These are phyloP conservation scores for Echinochloa phyllopogon DNA, from an alignment of 176 grass and related monocot genomes.

Conservation along the genomic window DNA sequence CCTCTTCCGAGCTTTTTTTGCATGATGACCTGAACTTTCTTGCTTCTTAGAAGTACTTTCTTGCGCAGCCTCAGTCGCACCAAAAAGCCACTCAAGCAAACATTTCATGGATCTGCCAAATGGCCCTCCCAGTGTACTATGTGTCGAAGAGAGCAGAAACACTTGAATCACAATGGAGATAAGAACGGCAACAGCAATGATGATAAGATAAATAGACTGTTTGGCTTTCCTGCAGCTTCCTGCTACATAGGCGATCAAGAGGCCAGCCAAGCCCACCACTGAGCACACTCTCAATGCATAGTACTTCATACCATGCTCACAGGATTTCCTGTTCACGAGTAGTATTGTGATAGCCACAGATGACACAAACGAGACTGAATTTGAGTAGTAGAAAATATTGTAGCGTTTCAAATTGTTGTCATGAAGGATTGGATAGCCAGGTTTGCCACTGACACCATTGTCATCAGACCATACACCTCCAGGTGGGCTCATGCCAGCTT, in stretches of 20 bases:
- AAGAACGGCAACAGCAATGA: slow-evolving; percentile 39
- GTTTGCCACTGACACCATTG: not conserved
- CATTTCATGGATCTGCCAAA: no score
- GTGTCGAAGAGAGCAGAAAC: slow-evolving; percentile 30
- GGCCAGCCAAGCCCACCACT: slow-evolving; percentile 40
- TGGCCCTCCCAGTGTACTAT: not conserved
- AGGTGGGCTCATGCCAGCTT: slow-evolving; percentile 60
- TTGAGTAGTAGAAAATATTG: slow-evolving; percentile 51
- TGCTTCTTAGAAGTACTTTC: not conserved
- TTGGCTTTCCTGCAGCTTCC: slow-evolving; percentile 41
- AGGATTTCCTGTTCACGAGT: slow-evolving; percentile 52
- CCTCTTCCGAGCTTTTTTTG: slow-evolving; percentile 22
- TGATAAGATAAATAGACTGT: slow-evolving; percentile 33
- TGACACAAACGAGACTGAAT: slow-evolving; percentile 43
- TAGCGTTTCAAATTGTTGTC: slow-evolving; percentile 30
- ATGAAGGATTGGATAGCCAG: slow-evolving; percentile 44
- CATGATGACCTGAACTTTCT: not conserved
- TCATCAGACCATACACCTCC: slow-evolving; percentile 54
- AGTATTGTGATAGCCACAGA: slow-evolving; percentile 49
- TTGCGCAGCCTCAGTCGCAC: no score
- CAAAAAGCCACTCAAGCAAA: not conserved
- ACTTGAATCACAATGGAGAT: slow-evolving; percentile 39
- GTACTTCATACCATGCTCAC: slow-evolving; percentile 45
- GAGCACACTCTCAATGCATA: slow-evolving; percentile 47
- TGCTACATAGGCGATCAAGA: slow-evolving; percentile 45